Conservation (phyloP, 352 stramenopile genomes). For the Globisporangium splendens region DNA sequence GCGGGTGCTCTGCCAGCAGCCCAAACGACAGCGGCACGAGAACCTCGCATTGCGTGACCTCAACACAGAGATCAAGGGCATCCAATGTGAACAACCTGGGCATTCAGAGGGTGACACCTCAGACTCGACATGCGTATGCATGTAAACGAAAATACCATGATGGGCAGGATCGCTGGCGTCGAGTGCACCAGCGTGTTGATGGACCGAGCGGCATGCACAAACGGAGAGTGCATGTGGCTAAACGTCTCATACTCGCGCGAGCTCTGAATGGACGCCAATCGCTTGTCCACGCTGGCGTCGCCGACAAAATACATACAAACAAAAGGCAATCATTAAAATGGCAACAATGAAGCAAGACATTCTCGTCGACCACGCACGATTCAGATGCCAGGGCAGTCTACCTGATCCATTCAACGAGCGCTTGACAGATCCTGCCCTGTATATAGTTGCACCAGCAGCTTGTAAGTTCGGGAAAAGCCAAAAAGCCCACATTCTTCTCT, state of each 20-base stretch:
- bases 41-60: conserved; percentile 35
- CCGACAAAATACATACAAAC: background rate
- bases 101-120: too few species aligned
- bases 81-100: too few species aligned
- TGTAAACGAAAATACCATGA: conserved; percentile 25
- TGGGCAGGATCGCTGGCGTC: conserved; percentile 28
- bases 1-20: conserved; percentile 40
- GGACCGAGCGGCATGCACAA: conserved; percentile 42
- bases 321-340: background rate
- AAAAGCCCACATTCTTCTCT: too few species aligned
- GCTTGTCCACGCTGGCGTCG: conserved; percentile 25
- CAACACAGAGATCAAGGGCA: background rate
- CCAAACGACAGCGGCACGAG: conserved; percentile 57
- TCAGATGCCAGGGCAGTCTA: conserved; percentile 34
- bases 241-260: conserved; percentile 57
- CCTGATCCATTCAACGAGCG: conserved; percentile 32
- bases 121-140: background rate
- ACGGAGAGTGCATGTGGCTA: conserved; percentile 43
- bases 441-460: background rate
- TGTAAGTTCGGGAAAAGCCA: background rate
- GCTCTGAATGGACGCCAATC: conserved; percentile 27
- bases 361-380: conserved; percentile 18
- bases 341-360: background rate
- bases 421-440: conserved; percentile 35
- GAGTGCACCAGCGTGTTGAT: conserved; percentile 53